Percentiles rank a stretch among this genome's conserved stretches.
phyloP scores from a whole-genome alignment of 225 moss, liverwort and hornwort species.

The Polytrichum formosum region DNA sequence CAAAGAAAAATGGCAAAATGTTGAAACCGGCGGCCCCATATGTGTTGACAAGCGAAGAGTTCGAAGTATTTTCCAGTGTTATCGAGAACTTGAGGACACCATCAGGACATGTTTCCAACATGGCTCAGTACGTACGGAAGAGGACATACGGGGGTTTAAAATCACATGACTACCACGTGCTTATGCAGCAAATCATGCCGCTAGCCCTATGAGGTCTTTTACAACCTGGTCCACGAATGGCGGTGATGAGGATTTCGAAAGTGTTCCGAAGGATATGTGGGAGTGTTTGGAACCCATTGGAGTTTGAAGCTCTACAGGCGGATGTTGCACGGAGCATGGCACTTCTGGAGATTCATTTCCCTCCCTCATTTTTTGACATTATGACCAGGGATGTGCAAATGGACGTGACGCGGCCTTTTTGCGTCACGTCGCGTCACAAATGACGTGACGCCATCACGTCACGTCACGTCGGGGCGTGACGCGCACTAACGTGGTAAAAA shows the following conservation, averaged over 20 bases:
- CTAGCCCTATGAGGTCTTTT: neutral
- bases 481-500: too few relatives aligned
- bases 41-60: neutral
- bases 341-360: neutral
- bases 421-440: too few relatives aligned
- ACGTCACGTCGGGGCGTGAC: too few relatives aligned
- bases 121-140: neutral
- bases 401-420: too few relatives aligned
- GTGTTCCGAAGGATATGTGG: neutral
- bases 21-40: neutral
- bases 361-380: neutral
- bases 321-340: neutral
- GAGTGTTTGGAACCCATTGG: neutral
- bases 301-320: neutral
- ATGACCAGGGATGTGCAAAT: too few relatives aligned
- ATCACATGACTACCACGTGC: too few relatives aligned
- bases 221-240: neutral
- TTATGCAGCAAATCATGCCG: too few relatives aligned
- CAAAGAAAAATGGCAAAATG: neutral
- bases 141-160: neutral
- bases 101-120: neutral
- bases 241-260: neutral
- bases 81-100: neutral
- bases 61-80: neutral
- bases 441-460: too few relatives aligned